phyloP scores from a whole-genome alignment of 2,329 filamentous ascomycete species.

The Thermoascus crustaceus region DNA sequence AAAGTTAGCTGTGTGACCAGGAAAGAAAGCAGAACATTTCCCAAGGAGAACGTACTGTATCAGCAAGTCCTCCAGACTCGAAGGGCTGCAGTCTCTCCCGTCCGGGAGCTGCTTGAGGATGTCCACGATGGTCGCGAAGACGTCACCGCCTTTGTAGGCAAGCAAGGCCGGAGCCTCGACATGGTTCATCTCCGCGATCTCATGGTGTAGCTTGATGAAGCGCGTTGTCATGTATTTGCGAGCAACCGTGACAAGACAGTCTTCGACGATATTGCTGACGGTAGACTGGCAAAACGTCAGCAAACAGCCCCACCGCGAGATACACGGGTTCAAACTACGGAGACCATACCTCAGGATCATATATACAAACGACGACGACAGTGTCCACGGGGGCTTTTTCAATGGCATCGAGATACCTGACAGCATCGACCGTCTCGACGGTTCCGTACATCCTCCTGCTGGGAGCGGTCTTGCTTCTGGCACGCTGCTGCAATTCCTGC shows the following conservation, averaged over 20 bases:
- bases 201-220: constrained; percentile 85
- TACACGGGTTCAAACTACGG: too few species aligned
- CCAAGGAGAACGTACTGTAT: constrained; percentile 42
- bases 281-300: constrained; percentile 51
- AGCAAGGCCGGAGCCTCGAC: constrained; percentile 80
- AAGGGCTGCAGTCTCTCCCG: constrained; percentile 41
- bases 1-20: constrained; percentile 5
- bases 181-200: constrained; percentile 89
- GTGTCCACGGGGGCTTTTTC: constrained; percentile 79
- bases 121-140: constrained; percentile 83
- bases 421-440: constrained; percentile 75
- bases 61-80: constrained; percentile 50
- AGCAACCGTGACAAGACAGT: constrained; percentile 68
- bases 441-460: constrained; percentile 70
- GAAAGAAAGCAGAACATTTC: too few species aligned
- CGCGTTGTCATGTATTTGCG: constrained; percentile 61
- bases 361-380: constrained; percentile 86
- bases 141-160: constrained; percentile 80
- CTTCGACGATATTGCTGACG: constrained; percentile 70
- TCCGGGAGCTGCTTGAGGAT: constrained; percentile 76
- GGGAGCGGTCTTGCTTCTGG: constrained; percentile 63
- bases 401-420: constrained; percentile 91
- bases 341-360: constrained; percentile 67
- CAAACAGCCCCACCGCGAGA: too few species aligned
- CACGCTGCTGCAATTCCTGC: constrained; percentile 63